Conservation (phyloP, 352 stramenopile species). For the Pythium biforme region DNA sequence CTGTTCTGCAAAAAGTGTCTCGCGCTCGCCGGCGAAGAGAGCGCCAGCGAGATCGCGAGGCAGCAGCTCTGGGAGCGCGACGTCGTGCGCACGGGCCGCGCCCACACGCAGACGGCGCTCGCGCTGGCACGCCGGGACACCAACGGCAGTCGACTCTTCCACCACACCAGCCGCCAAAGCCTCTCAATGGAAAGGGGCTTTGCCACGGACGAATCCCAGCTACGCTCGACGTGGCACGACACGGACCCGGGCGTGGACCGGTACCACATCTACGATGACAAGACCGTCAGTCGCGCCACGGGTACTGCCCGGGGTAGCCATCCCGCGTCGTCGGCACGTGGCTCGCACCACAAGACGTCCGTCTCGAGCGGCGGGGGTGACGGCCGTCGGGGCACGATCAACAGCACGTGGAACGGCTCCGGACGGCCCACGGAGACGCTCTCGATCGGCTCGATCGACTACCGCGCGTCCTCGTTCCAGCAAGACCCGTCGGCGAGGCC, state of each 20-base stretch:
- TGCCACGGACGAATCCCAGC: not conserved
- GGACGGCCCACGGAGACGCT: slow-evolving; percentile 41
- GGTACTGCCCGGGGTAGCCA: no score
- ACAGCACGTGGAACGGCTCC: slow-evolving; percentile 28
- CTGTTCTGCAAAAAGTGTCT: slow-evolving; percentile 73
- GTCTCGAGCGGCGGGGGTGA: not conserved
- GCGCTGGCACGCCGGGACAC: slow-evolving; percentile 17
- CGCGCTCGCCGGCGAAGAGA: slow-evolving; percentile 47
- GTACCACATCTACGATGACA: slow-evolving; percentile 15
- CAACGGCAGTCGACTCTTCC: slow-evolving; percentile 15
- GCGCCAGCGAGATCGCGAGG: slow-evolving; percentile 54
- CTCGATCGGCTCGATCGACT: slow-evolving; percentile 43
- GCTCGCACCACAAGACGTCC: not conserved
- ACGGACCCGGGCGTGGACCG: slow-evolving; percentile 8
- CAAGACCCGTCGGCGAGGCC: slow-evolving; percentile 7
- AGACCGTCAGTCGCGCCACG: not conserved
- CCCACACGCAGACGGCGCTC: slow-evolving; percentile 24
- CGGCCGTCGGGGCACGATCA: slow-evolving; percentile 6
- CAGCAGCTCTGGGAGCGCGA: slow-evolving; percentile 52
- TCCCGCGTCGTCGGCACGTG: not conserved
- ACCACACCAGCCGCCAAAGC: not conserved
- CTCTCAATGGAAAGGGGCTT: slow-evolving; percentile 9
- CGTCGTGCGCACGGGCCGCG: slow-evolving; percentile 24
- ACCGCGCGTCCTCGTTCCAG: slow-evolving; percentile 40
- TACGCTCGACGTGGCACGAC: slow-evolving; percentile 19